Percentiles rank a stretch among this genome's conserved stretches.
phyloP scores from a whole-genome alignment of 805 yeast genomes.

The Candida loeiensis region DNA sequence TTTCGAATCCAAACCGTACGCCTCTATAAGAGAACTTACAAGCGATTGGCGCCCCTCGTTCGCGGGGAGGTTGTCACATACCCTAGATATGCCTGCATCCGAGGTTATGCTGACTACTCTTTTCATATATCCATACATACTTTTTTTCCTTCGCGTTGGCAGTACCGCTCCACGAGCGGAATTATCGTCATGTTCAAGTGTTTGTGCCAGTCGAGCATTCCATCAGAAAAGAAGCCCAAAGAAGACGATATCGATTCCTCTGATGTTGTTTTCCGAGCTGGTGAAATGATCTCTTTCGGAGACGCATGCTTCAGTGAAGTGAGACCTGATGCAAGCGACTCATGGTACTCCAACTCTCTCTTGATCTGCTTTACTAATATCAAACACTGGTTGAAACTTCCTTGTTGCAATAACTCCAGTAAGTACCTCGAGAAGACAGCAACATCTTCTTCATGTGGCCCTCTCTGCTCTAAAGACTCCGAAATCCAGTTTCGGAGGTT shows the following conservation, averaged over 20 bases:
- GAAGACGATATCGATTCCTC: not conserved
- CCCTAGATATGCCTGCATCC: constrained; percentile 15
- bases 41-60: constrained; percentile 49
- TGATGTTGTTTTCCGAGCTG: too few species aligned
- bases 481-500: constrained; percentile 26
- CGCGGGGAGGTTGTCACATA: constrained; percentile 48
- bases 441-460: constrained; percentile 36
- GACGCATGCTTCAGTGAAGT: too few species aligned
- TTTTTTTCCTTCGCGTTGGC: constrained; percentile 3
- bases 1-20: constrained; percentile 35
- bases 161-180: constrained; percentile 4
- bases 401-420: constrained; percentile 15
- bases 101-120: constrained; percentile 22
- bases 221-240: constrained; percentile 8
- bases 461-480: constrained; percentile 26
- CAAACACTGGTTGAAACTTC: constrained; percentile 17
- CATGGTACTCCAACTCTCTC: constrained; percentile 7
- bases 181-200: constrained; percentile 8
- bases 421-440: constrained; percentile 18
- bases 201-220: constrained; percentile 20
- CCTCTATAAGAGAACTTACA: constrained; percentile 38
- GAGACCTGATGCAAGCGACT: constrained; percentile 3
- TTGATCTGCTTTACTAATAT: constrained; percentile 15
- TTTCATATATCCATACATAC: constrained; percentile 2
- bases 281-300: not conserved